Evolutionary conservation across 2,329 filamentous ascomycete genomes (phyloP).

Genomic region (Fusarium sp.): DNA sequence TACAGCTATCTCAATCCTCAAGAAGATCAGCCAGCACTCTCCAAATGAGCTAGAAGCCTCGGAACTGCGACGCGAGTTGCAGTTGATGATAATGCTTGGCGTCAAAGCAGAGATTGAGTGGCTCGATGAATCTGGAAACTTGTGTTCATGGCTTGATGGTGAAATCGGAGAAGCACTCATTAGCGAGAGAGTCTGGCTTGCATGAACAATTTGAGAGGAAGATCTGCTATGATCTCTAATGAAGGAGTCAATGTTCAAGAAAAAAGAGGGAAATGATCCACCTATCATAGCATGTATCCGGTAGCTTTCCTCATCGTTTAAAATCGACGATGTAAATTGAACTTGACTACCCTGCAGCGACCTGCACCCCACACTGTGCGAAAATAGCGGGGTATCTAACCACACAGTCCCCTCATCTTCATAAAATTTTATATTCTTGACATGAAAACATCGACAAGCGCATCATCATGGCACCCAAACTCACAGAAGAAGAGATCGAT

Average conservation of each 20-base stretch:
- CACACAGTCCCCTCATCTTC: conserved; percentile 56
- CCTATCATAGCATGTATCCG: background rate
- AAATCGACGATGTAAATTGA: background rate
- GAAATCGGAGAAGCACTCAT: conserved; percentile 48
- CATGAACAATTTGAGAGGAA: fast-evolving
- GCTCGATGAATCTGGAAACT: conserved; percentile 66
- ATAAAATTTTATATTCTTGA: conserved; percentile 48
- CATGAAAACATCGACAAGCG: conserved; percentile 24
- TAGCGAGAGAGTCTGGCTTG: background rate
- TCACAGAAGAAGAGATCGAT: conserved; percentile 85
- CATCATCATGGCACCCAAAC: conserved; percentile 60
- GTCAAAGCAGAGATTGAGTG: conserved; percentile 83
- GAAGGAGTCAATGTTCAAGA: no score
- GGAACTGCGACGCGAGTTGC: conserved; percentile 68
- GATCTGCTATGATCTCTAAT: background rate
- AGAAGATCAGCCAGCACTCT: conserved; percentile 50
- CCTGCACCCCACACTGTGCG: conserved; percentile 48
- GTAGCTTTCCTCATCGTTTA: no score
- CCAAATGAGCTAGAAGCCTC: conserved; percentile 48
- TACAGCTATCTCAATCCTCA: conserved; percentile 66
- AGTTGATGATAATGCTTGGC: conserved; percentile 79
- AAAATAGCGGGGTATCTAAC: conserved; percentile 49
- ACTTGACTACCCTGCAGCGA: conserved; percentile 39
- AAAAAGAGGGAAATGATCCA: no score
- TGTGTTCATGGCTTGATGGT: conserved; percentile 63